phyloP scores from a whole-genome alignment of 805 yeast genomes.

The Candida manassasensis region DNA sequence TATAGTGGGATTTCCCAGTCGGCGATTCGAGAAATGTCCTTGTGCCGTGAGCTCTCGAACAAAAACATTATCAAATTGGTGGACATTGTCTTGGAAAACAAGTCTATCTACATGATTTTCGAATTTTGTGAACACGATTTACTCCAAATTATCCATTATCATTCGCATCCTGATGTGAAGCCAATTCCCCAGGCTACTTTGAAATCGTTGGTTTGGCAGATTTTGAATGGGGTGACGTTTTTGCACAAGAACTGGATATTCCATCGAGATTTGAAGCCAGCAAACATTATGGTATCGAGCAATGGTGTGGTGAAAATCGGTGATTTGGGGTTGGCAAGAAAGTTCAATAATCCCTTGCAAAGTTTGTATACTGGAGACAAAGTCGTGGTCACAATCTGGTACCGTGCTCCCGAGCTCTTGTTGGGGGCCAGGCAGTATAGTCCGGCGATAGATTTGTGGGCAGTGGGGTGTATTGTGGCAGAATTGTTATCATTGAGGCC shows the following conservation, averaged over 20 bases:
- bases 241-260: conserved; percentile 94
- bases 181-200: conserved; percentile 75
- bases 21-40: conserved; percentile 93
- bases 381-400: conserved; percentile 96
- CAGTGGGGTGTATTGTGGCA: conserved; percentile 91
- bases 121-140: conserved; percentile 96
- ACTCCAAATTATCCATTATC: conserved; percentile 89
- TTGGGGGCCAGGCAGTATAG: conserved; percentile 92
- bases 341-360: conserved; percentile 82
- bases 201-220: conserved; percentile 88
- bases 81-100: conserved; percentile 82
- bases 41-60: conserved; percentile 83
- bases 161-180: conserved; percentile 81
- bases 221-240: conserved; percentile 84
- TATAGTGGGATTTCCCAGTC: conserved; percentile 95
- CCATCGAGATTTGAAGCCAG: conserved; percentile 95
- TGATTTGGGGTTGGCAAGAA: conserved; percentile 86
- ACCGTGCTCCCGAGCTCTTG: conserved; percentile 86
- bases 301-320: conserved; percentile 94
- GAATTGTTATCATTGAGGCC: conserved; percentile 87
- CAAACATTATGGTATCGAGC: conserved; percentile 91
- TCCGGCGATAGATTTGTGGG: conserved; percentile 92
- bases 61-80: conserved; percentile 73
- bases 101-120: conserved; percentile 88
- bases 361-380: conserved; percentile 88